Base-by-base conservation (phyloP, 192 early-diverging fungal genomes). In the Linnemannia hyalina region DNA sequence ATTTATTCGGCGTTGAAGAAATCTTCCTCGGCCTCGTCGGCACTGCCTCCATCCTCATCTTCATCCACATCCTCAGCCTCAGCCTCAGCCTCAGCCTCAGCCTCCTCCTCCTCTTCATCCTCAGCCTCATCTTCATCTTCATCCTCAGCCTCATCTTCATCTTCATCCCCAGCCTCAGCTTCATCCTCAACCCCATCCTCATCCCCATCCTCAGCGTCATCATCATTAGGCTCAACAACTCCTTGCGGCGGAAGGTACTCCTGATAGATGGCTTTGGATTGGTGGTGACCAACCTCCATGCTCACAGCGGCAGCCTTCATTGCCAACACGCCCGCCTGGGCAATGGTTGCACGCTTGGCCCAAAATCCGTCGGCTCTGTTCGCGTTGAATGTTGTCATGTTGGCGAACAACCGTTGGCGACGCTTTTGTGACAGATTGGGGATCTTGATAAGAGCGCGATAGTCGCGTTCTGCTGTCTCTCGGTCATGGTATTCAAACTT, bases 301-400 rank as follows among this genome's bases (percentile, higher is more conserved):
- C 6, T 22, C 13, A 22, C 76, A 49, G n/a, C 76, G 16, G 76
- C 76, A 54, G 76, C 76, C 68, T 78, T 78, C 68, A 78, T 78
- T 38, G 68, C 68, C 47, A 78, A 38, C 29, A 78, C 35, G 29
- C 71, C 76, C 47, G 76, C 76, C 68, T 70, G 26, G 47, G 69
- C n/a, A 78, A 78, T 70, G 49, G 76, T 23, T 32, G 68, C 36
- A 54, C 68, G 76, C 22, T 38, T 78, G 23, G 68, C 76, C 76
- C 68, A 71, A 23, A 78, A 78, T 29, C 68, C 69, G 1, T 70
- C 68, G 23, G 76, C 76, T 26, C 68, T 10, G 35, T 78, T 78
- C 7, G 49, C 49, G 32, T 78, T 78, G 70, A 78, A 78, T 78
- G 47, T 70, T n/a, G n/a, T n/a, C n/a, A n/a, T n/a, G n/a, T n/a